phyloP scores from a whole-genome alignment of 495 filamentous ascomycete genomes.

The Thermochaetoides thermophila region DNA sequence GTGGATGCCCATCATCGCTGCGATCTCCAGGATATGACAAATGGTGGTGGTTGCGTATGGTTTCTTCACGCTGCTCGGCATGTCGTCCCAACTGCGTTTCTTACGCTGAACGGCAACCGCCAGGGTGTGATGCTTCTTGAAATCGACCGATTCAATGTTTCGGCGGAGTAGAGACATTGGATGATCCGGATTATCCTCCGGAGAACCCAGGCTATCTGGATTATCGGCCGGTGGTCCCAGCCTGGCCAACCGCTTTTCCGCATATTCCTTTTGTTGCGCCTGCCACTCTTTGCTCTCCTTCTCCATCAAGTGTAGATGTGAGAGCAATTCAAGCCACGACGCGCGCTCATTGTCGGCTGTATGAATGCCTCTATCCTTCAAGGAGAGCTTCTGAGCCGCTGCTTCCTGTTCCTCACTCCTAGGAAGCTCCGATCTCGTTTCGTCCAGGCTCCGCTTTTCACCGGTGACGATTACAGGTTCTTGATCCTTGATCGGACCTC shows the following conservation, averaged over 20 bases:
- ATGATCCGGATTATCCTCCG: no score
- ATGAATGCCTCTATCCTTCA: constrained; percentile 18
- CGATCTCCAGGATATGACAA: constrained; percentile 35
- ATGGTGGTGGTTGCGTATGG: constrained; percentile 36
- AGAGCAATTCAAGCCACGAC: constrained; percentile 31
- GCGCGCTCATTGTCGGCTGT: constrained; percentile 35
- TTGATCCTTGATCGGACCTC: constrained; percentile 22
- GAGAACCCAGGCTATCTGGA: no score
- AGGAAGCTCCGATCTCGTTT: constrained; percentile 17
- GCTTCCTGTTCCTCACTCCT: constrained; percentile 13
- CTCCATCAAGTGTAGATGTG: constrained; percentile 31
- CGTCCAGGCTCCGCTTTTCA: constrained; percentile 17
- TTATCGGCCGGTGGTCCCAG: no score
- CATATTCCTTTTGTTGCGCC: constrained; percentile 6
- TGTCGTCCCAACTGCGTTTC: constrained; percentile 35
- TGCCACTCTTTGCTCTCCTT: constrained; percentile 27
- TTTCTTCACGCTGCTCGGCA: constrained; percentile 31
- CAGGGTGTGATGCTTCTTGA: constrained; percentile 20
- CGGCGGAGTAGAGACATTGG: no score
- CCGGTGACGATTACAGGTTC: constrained; percentile 27
- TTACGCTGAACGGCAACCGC: constrained; percentile 32
- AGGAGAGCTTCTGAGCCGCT: constrained; percentile 4
- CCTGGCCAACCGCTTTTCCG: background rate
- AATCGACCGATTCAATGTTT: constrained; percentile 3
- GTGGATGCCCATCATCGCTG: constrained; percentile 34